phyloP scores from a whole-genome alignment of 202 grass and related monocot species.

The Eragrostis tef region DNA sequence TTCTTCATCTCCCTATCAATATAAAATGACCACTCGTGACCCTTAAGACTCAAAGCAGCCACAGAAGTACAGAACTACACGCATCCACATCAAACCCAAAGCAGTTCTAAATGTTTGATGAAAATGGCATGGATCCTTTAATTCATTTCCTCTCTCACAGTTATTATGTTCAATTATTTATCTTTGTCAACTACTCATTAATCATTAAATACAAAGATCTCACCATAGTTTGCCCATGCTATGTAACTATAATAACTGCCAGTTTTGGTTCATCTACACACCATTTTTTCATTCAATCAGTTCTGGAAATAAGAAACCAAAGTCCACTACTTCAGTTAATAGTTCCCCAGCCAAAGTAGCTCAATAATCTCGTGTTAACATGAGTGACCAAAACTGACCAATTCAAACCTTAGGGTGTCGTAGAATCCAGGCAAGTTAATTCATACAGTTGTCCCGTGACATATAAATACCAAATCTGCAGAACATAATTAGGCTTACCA shows the following conservation, averaged over 20 bases:
- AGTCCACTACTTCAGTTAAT: background rate
- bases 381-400: background rate
- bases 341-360: background rate
- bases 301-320: constrained; percentile 6
- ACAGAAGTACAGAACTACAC: background rate
- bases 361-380: background rate
- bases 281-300: background rate
- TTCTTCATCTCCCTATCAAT: background rate
- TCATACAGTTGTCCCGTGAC: constrained; percentile 1
- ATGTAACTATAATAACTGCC: background rate
- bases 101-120: background rate
- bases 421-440: constrained; percentile 5
- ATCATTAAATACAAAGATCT: constrained; percentile 33
- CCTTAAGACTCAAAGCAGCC: background rate
- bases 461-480: constrained; percentile 12
- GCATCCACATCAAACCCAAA: constrained; percentile 2
- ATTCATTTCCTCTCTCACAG: background rate
- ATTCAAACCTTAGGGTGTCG: background rate
- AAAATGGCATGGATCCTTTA: background rate
- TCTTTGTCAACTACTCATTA: background rate
- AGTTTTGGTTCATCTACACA: constrained; percentile 7
- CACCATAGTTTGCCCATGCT: background rate
- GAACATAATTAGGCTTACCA: constrained; percentile 63
- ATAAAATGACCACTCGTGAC: background rate
- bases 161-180: background rate